Base-by-base conservation (phyloP, 2,329 filamentous ascomycete genomes). In the Diaporthe citri region DNA sequence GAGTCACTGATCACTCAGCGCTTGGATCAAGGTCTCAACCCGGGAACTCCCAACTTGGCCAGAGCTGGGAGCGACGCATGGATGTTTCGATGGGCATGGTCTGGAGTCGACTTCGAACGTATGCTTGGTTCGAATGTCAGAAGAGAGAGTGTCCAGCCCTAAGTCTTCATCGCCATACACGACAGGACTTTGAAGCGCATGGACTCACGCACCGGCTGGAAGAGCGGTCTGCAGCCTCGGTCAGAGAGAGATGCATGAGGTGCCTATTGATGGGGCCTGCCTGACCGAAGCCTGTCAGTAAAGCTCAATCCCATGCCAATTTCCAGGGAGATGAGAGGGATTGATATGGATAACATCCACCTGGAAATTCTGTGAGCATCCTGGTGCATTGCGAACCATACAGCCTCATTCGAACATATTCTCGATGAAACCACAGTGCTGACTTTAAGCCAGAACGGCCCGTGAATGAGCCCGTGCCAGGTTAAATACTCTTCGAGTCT, bases 181-280 rank as follows among this genome's bases (percentile, higher is more conserved):
- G 46, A 41, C 46, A 31, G n/a, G 13, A 8, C 22, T 20, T 22
- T 25, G 20, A 51, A 25, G 64, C 41, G 13, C 48, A 69, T 31
- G 34, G 34, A 15, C 25, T 17, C 2, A 2, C n/a, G 17, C 25
- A 34, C 25, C 34, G 46, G 15, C 48, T 55, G 48, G 34, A 55
- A 69, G 15, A 55, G 64, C 64, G 64, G 64, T 69, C 46, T 69
- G 64, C n/a, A 31, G 13, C 12, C 48, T 41, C 31, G 46, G 46
- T 15, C 64, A 55, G 34, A 36, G 3, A 31, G 8, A 28, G n/a
- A 28, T 12, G 46, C 48, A 69, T 55, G 64, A 69, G 3, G 1
- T 6, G n/a, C 22, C 34, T 9, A 28, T 41, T 31, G 34, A 69
- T 22, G 28, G 48, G 64, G 10, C 22, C 36, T 22, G 36, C 34